phyloP scores from a whole-genome alignment of 768 basidiomycete genomes.

The Dictyophora rubrovolvata region DNA sequence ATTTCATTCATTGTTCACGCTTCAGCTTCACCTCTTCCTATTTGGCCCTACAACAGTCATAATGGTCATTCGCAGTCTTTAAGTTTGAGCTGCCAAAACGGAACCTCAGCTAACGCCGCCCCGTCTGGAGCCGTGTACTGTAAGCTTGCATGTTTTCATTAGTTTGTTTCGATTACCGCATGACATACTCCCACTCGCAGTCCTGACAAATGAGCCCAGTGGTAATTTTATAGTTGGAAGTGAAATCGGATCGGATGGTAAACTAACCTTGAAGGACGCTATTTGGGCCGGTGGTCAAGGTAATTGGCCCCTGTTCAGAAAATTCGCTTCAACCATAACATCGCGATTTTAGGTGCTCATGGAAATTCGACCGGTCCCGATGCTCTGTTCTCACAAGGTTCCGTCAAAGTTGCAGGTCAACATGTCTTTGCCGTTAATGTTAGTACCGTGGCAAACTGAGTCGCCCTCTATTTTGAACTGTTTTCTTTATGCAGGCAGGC shows the following conservation, averaged over 20 bases:
- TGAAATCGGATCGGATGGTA: slow-evolving; percentile 32
- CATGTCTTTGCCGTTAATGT: slow-evolving; percentile 30
- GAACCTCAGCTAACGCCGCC: neutral
- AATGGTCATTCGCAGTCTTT: neutral
- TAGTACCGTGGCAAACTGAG: slow-evolving; percentile 1
- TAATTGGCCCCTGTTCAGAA: neutral
- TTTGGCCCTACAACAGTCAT: no score
- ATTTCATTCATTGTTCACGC: neutral
- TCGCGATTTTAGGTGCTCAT: slow-evolving; percentile 21
- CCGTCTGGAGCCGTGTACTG: neutral
- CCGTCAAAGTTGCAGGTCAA: slow-evolving; percentile 29
- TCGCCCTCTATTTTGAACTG: neutral
- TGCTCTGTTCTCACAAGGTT: slow-evolving; percentile 32
- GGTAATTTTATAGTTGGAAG: slow-evolving; percentile 37
- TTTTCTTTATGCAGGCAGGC: slow-evolving; percentile 26
- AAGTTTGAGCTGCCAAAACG: neutral
- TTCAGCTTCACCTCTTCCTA: neutral
- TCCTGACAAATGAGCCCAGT: slow-evolving; percentile 39
- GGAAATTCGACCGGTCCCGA: slow-evolving; percentile 28
- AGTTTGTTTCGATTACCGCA: neutral
- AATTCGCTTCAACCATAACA: neutral
- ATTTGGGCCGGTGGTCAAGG: slow-evolving; percentile 7
- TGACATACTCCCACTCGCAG: slow-evolving; percentile 18
- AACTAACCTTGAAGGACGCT: slow-evolving; percentile 3
- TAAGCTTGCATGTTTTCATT: neutral